Base-by-base conservation (phyloP, 805 yeast genomes). In the Starmerella bombicola region DNA sequence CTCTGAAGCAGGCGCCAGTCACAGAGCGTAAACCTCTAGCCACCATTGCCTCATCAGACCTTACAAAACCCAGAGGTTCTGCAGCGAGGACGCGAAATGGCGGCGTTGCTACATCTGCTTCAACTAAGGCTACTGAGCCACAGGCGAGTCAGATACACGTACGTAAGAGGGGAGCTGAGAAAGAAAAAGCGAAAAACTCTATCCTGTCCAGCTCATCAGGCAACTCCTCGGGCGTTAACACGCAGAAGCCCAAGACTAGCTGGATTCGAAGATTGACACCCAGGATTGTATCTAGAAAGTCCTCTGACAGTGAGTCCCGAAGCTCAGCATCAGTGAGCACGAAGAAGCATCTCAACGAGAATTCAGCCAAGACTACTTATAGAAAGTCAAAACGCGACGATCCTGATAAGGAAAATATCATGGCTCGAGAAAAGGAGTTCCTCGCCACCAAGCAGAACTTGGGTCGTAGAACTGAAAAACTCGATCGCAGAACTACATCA, bases 191-290 rank as follows among this genome's bases (percentile, higher is more conserved):
- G 28, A 9, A 24, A 9, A 13, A 24, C 13, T 9, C 28, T 13
- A 13, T 24, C 28, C 32, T 12, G n/a, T 8, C 16, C n/a, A 15
- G 32, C 9, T 8, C 9, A 30, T 10, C 32, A 9, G 16, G 9
- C 15, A 9, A 15, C 8, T 8, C 28, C 13, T 24, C 28, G 9
- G 36, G 10, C 8, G 13, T 9, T 13, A 10, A 24, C 4, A 18
- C 16, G 20, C 38, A 45, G 12, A 45, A 42, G 34, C 22, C 31
- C 28, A 40, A 41, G 35, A 10, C 4, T 29, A 42, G 41, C 41
- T 47, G 50, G 50, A 47, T 47, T n/a, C 41, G 50, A n/a, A 33
- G 48, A 19, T 21, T 47, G 35, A 47, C 50, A 6, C 50, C 50
- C 25, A 36, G 46, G 4, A 16, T 46, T 12, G 40, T 28, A 6